Base-by-base conservation (phyloP, 1,139 yeast species). In the Saccharomyces hybrid region DNA sequence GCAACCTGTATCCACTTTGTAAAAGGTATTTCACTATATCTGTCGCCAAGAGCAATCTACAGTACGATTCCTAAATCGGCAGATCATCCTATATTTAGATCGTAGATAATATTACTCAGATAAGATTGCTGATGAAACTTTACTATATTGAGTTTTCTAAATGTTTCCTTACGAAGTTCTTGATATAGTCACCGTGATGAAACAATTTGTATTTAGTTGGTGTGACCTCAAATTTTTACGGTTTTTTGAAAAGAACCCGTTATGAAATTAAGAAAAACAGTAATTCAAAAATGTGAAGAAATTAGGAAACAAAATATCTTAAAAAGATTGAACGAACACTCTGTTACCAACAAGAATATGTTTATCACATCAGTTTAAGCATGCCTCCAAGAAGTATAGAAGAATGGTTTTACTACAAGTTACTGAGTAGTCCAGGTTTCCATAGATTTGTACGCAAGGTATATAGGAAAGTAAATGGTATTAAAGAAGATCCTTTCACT, bases 371-470 rank as follows among this genome's bases (percentile, higher is more conserved):
- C n/a, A 38, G 44, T 20, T 20, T 5, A 29, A 58, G 59, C 49
- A 57, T 59, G 29, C 57, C 62, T 28, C 80, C 80, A 11, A 62
- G 74, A 55, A 70, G 74, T 31, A 55, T 80, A 25, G 82, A 80
- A 59, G 83, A 81, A 65, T 71, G 74, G 57, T 67, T 82, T 5
- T 82, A 78, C 59, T 58, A 56, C 48, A 61, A 77, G 75, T 73
- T 86, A 6, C 76, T 88, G 61, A 76, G 75, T 47, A 84, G 93
- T 6, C 81, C 79, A 0, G 74, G 79, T 1, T 89, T 89, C 65
- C 85, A 86, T 62, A 73, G 81, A 48, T 81, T 86, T 74, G 96
- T 88, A 5, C 75, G 83, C 48, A 73, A 75, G 16, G 72, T 85
- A 1, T 86, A 85, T 64, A 85, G 85, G 46, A 74, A 75, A 54